Evolutionary conservation across 2,329 filamentous ascomycete genomes (phyloP).

Genomic region (Verticillium tricorpus): DNA sequence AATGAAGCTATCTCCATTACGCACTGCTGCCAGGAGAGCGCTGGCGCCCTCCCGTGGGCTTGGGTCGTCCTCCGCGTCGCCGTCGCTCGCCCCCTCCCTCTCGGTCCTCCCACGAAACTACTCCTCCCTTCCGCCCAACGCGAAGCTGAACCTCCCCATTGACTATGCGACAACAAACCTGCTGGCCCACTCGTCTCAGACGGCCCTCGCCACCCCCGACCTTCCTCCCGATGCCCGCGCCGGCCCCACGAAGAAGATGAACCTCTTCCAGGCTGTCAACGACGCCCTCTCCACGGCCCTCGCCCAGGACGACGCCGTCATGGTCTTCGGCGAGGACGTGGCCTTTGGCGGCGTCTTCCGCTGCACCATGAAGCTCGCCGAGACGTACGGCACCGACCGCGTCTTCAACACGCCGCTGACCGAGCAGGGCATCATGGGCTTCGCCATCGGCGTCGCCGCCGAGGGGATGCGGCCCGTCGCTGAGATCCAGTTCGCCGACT

Average conservation of each 20-base stretch:
- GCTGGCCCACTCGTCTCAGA: slow-evolving; percentile 72
- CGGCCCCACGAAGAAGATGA: slow-evolving; percentile 77
- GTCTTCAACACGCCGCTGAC: slow-evolving; percentile 96
- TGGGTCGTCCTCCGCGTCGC: neutral
- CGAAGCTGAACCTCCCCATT: slow-evolving; percentile 74
- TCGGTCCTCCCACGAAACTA: slow-evolving; percentile 27
- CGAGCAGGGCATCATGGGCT: slow-evolving; percentile 92
- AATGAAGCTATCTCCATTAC: slow-evolving; percentile 10
- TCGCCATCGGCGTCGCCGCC: slow-evolving; percentile 83
- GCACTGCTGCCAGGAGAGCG: slow-evolving; percentile 8
- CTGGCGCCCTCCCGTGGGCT: slow-evolving; percentile 4
- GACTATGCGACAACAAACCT: slow-evolving; percentile 82
- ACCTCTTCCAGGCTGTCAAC: slow-evolving; percentile 92
- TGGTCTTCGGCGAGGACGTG: slow-evolving; percentile 95
- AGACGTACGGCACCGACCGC: slow-evolving; percentile 79
- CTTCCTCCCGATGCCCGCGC: slow-evolving; percentile 62
- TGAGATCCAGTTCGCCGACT: slow-evolving; percentile 95
- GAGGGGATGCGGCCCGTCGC: slow-evolving; percentile 91
- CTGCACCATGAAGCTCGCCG: slow-evolving; percentile 85
- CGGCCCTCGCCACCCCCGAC: slow-evolving; percentile 67
- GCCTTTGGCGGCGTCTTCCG: slow-evolving; percentile 96
- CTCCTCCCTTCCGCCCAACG: slow-evolving; percentile 54
- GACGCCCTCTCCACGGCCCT: slow-evolving; percentile 80
- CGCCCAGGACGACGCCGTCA: slow-evolving; percentile 74
- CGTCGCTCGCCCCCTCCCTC: slow-evolving; percentile 7